A percentile compares a stretch with the other conserved stretches of the same genome.
Evolutionary conservation across 371 early-diverging fungal species (phyloP).

Genomic region (Basidiobolus heterosporus): DNA sequence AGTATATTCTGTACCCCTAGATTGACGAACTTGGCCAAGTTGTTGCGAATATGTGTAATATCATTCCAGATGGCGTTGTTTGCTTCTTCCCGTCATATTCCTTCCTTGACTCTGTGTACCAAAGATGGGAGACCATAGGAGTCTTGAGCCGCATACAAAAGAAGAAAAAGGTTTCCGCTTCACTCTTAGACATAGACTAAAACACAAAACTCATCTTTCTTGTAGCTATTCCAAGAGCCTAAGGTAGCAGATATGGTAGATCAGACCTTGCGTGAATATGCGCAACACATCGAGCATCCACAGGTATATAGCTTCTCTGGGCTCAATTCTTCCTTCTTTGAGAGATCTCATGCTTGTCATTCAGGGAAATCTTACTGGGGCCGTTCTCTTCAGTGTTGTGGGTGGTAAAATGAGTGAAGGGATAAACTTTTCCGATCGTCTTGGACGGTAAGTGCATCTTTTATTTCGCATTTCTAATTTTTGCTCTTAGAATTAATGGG

Average conservation of each 20-base stretch:
- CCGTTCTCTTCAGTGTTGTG: conserved; percentile 84
- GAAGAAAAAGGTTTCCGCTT: conserved; percentile 32
- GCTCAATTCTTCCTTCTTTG: conserved; percentile 2
- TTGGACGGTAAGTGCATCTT: conserved; percentile 45
- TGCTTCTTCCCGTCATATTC: conserved; percentile 86
- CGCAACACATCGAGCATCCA: conserved; percentile 19
- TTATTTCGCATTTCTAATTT: no score
- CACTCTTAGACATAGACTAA: conserved; percentile 3
- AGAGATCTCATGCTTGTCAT: neutral
- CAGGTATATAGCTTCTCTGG: conserved; percentile 5
- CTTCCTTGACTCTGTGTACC: conserved; percentile 51
- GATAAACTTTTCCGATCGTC: conserved; percentile 81
- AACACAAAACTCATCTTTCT: conserved; percentile 4
- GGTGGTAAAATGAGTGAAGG: conserved; percentile 97
- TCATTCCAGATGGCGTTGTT: conserved; percentile 87
- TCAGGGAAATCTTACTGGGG: conserved; percentile 25
- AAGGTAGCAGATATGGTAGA: conserved; percentile 37
- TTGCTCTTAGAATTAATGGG: no score
- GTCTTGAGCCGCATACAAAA: conserved; percentile 23
- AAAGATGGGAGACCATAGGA: conserved; percentile 32
- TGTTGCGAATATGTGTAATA: conserved; percentile 52
- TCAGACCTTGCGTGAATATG: conserved; percentile 34
- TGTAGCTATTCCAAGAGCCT: conserved; percentile 58
- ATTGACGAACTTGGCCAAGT: conserved; percentile 54
- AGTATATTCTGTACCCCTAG: conserved; percentile 15